phyloP scores from a whole-genome alignment of 768 basidiomycete genomes.

The Cyathus striatus region DNA sequence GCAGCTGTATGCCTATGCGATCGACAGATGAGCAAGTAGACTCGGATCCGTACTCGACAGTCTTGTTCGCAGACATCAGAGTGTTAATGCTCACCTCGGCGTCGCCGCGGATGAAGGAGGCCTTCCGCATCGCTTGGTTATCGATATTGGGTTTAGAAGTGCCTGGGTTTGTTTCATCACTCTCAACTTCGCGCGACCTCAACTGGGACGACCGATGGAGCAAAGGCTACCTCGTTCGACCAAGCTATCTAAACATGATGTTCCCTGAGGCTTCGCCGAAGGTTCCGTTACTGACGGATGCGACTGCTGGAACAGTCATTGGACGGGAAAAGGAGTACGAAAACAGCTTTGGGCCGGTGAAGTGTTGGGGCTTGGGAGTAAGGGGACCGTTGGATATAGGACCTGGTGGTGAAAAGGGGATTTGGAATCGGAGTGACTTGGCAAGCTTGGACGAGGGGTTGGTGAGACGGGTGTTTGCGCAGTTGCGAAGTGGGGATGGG shows the following conservation, averaged over 20 bases:
- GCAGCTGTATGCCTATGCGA: slow-evolving; percentile 43
- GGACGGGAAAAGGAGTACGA: slow-evolving; percentile 60
- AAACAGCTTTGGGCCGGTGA: slow-evolving; percentile 63
- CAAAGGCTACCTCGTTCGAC: slow-evolving; percentile 38
- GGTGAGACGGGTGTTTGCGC: slow-evolving; percentile 54
- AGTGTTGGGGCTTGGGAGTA: slow-evolving; percentile 54
- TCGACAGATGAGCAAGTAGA: slow-evolving; percentile 43
- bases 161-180: slow-evolving; percentile 52
- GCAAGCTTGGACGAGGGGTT: slow-evolving; percentile 42
- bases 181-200: slow-evolving; percentile 22
- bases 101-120: slow-evolving; percentile 39
- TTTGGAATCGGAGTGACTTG: slow-evolving; percentile 45
- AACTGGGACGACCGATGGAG: slow-evolving; percentile 72
- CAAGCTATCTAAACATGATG: slow-evolving; percentile 40
- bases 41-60: slow-evolving; percentile 65
- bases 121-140: slow-evolving; percentile 67
- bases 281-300: slow-evolving; percentile 43
- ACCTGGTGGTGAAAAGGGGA: slow-evolving; percentile 17
- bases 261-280: slow-evolving; percentile 38
- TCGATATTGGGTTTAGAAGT: slow-evolving; percentile 66
- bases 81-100: slow-evolving; percentile 46
- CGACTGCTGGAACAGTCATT: slow-evolving; percentile 60
- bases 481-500: slow-evolving; percentile 41
- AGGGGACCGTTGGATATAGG: slow-evolving; percentile 49
- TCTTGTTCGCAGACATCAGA: slow-evolving; percentile 72